Evolutionary conservation across 768 basidiomycete genomes (phyloP), one percentile per base, ranked within the genome.

Genomic region (Dendrothele bispora): DNA sequence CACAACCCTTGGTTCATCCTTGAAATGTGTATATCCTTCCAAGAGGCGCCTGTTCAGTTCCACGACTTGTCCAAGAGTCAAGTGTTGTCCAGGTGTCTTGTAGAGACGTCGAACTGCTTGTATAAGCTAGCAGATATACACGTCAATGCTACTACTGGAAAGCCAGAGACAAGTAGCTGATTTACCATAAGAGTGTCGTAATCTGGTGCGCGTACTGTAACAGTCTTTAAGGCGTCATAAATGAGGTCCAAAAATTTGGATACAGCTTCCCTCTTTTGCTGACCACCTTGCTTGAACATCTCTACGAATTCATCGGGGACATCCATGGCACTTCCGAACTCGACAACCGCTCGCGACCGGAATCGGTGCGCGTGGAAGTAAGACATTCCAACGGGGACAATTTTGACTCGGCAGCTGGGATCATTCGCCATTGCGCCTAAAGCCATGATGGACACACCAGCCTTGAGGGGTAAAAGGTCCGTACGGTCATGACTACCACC

Each of bases 401-500:
- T 91, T 65, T 91, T 90, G 61, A 99, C 93, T 54, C 84, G 81
- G 28, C 95, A 74, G 49, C 73, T 80, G 5, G 93, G 85, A 62
- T 98, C 82, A 52, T 88, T 88, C 8, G 91, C 91, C 92, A 98
- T 95, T 4, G 97, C 95, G 21, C 97, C 97, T 7, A 99, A 78
- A 20, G 97, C 95, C 95, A 99, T 98, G 58, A 98, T 81, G 2
- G 94, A 89, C 28, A 98, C 95, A 4, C 97, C 97, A 24, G 97
- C 97, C 69, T 99, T 99, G 32, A 99, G 78, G 2, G 97, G 97
- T 17, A 98, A 80, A 41, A 98, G 78, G 66, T 98, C 94, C 7
- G 91, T 95, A 32, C 97, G 86, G 68, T 99, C 97, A 66, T 99
- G 97, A 49, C 95, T 98, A 47, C 97, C 97, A 56, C 97, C 95